A percentile compares a stretch with the other conserved stretches of the same genome.
phyloP scores from a whole-genome alignment of 768 basidiomycete genomes.

The Termitomyces sp. region DNA sequence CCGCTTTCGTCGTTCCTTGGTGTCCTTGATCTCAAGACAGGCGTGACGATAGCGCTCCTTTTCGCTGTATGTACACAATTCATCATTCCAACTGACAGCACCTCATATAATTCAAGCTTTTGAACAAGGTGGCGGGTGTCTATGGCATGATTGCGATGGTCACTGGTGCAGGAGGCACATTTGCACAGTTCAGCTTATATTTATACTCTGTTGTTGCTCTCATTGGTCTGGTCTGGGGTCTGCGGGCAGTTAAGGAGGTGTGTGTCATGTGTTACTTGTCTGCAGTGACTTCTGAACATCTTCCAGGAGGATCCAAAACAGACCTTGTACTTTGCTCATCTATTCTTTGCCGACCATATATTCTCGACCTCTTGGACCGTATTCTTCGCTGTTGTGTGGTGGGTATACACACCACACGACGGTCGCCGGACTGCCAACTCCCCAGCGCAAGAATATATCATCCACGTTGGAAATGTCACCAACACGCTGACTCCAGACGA shows the following conservation, averaged over 20 bases:
- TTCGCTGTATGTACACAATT: slow-evolving; percentile 66
- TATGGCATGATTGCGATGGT: slow-evolving; percentile 93
- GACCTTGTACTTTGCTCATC: slow-evolving; percentile 84
- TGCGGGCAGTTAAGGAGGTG: slow-evolving; percentile 83
- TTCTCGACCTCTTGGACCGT: slow-evolving; percentile 90
- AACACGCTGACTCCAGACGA: slow-evolving; percentile 61
- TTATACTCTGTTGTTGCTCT: slow-evolving; percentile 87
- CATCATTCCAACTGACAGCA: neutral
- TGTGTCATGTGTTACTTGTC: slow-evolving; percentile 35
- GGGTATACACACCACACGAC: slow-evolving; percentile 88
- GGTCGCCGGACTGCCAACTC: slow-evolving; percentile 80
- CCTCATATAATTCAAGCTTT: slow-evolving; percentile 41
- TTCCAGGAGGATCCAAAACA: slow-evolving; percentile 86
- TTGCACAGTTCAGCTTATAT: slow-evolving; percentile 89
- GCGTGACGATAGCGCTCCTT: slow-evolving; percentile 81
- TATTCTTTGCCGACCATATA: slow-evolving; percentile 90
- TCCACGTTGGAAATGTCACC: slow-evolving; percentile 52
- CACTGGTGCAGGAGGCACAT: slow-evolving; percentile 89
- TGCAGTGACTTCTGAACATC: slow-evolving; percentile 14
- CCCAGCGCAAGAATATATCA: slow-evolving; percentile 82
- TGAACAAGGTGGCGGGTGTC: slow-evolving; percentile 98
- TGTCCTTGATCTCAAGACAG: slow-evolving; percentile 90
- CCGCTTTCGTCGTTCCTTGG: slow-evolving; percentile 82
- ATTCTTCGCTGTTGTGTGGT: slow-evolving; percentile 90
- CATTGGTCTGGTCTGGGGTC: slow-evolving; percentile 79